Evolutionary conservation across 768 basidiomycete species (phyloP).

Genomic region (Crepidotus variabilis): DNA sequence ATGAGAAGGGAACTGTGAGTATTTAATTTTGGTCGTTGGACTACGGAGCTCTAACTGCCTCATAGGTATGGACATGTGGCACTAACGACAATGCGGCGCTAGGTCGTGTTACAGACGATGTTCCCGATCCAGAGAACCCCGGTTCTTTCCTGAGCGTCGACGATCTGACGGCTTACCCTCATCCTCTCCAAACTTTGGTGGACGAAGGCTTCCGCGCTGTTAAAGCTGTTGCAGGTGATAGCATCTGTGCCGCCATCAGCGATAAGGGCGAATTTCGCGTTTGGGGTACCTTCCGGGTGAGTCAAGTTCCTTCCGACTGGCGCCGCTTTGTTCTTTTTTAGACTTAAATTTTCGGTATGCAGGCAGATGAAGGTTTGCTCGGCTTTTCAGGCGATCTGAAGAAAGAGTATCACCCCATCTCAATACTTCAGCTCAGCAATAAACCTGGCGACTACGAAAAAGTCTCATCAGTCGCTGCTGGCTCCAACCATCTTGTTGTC

Average conservation of each 20-base stretch:
- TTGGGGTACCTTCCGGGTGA: constrained; percentile 88
- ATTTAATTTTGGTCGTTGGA: constrained; percentile 2
- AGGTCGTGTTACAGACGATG: constrained; percentile 66
- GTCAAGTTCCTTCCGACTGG: constrained; percentile 18
- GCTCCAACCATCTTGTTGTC: constrained; percentile 86
- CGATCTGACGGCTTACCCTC: constrained; percentile 52
- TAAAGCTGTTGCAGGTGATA: constrained; percentile 80
- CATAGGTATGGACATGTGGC: constrained; percentile 82
- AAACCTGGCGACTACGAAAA: constrained; percentile 67
- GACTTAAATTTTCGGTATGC: constrained; percentile 4
- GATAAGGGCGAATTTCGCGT: constrained; percentile 76
- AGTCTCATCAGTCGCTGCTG: constrained; percentile 72
- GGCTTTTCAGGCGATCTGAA: constrained; percentile 71
- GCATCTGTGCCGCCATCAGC: constrained; percentile 81
- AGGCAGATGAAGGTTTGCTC: constrained; percentile 80
- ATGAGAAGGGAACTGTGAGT: constrained; percentile 87
- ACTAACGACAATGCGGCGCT: constrained; percentile 88
- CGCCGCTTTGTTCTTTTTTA: constrained; percentile 3
- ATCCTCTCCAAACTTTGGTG: constrained; percentile 64
- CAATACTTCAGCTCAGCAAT: constrained; percentile 54
- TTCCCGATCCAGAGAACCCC: constrained; percentile 60
- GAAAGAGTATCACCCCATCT: constrained; percentile 64
- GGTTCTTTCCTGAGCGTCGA: constrained; percentile 53
- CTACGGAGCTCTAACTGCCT: not conserved
- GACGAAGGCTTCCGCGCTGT: constrained; percentile 85